phyloP scores from a whole-genome alignment of 352 stramenopile genomes.

The Phytophthora pisi region DNA sequence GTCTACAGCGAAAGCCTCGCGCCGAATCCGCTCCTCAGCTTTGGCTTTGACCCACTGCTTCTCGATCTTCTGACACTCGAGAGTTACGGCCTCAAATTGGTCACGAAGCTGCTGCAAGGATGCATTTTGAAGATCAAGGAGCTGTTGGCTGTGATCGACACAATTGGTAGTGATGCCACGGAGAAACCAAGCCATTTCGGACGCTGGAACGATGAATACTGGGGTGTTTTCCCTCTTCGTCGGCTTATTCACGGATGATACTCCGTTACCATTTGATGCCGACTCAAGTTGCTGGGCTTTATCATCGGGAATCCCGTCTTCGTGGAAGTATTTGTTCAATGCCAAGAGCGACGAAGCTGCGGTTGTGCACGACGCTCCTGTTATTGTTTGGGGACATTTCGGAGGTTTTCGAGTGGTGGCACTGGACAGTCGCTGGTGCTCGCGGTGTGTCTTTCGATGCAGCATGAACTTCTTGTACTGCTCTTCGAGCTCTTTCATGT shows the following conservation, averaged over 20 bases:
- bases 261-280: background rate
- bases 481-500: slow-evolving; percentile 45
- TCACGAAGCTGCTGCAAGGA: slow-evolving; percentile 21
- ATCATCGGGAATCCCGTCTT: slow-evolving; percentile 1
- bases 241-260: background rate
- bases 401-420: background rate
- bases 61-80: slow-evolving; percentile 18
- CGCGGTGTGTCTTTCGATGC: slow-evolving; percentile 37
- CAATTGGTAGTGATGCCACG: slow-evolving; percentile 13
- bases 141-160: slow-evolving; percentile 24
- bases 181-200: slow-evolving; percentile 30
- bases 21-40: slow-evolving; percentile 41
- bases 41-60: slow-evolving; percentile 8
- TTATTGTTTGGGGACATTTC: background rate
- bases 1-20: slow-evolving; percentile 52
- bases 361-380: background rate
- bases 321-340: slow-evolving; percentile 25
- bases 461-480: slow-evolving; percentile 55
- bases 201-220: slow-evolving; percentile 26
- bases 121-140: slow-evolving; percentile 20
- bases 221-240: slow-evolving; percentile 1
- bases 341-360: slow-evolving; percentile 16
- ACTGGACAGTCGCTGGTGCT: slow-evolving; percentile 21
- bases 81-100: slow-evolving; percentile 9
- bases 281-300: background rate